A percentile compares a stretch with the other conserved stretches of the same genome.
Conservation (phyloP, 176 grass and related monocot species). For the bread wheat (Triticum aestivum) region DNA sequence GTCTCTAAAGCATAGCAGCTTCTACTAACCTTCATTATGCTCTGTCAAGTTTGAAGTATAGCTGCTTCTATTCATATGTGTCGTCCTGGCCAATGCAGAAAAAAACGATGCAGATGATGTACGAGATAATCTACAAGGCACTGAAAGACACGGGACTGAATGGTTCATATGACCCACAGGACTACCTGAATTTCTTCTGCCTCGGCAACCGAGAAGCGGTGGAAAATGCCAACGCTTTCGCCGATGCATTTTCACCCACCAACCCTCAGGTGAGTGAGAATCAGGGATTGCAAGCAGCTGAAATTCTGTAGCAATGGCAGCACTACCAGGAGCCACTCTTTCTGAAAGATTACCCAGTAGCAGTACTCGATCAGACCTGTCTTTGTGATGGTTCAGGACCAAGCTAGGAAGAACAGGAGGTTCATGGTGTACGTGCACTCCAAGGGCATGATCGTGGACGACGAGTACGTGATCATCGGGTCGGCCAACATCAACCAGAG, state of each 20-base stretch:
- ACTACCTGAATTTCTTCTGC: conserved; percentile 97
- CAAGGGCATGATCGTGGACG: conserved; percentile 94
- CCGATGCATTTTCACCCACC: conserved; percentile 19
- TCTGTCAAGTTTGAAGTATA: not conserved
- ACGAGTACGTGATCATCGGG: conserved; percentile 91
- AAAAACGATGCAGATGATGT: conserved; percentile 97
- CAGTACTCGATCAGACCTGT: not conserved
- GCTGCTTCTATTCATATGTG: not conserved
- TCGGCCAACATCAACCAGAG: conserved; percentile 96
- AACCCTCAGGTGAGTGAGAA: conserved; percentile 45
- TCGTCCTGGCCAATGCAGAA: conserved; percentile 38
- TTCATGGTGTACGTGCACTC: conserved; percentile 99
- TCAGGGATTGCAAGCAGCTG: not conserved
- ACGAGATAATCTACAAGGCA: conserved; percentile 72
- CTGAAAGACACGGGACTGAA: conserved; percentile 64
- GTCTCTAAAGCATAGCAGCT: not conserved
- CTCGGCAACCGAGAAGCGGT: conserved; percentile 76
- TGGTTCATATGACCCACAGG: conserved; percentile 73
- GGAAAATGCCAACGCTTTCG: conserved; percentile 14
- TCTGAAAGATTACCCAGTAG: not conserved
- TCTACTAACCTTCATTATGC: not conserved
- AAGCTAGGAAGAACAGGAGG: conserved; percentile 67
- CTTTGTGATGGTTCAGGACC: conserved; percentile 35
- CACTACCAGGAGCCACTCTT: not conserved
- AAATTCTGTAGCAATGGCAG: not conserved